Evolutionary conservation across 176 grass and related monocot genomes (phyloP).

Genomic region (Phyllostachys edulis): DNA sequence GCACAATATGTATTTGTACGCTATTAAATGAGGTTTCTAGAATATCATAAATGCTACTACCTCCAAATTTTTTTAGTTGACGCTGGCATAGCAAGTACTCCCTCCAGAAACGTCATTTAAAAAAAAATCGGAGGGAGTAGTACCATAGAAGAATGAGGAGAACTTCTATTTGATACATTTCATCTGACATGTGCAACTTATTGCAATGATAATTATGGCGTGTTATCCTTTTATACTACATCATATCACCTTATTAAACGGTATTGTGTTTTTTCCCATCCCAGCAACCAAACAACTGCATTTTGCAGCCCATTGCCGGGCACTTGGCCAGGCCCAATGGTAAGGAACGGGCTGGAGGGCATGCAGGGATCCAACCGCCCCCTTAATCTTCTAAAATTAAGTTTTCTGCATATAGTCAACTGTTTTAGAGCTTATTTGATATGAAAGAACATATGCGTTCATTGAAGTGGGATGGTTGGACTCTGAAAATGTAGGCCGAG

Average conservation of each 20-base stretch:
- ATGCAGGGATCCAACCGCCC: not conserved
- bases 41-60: not conserved
- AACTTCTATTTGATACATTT: not conserved
- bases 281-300: not conserved
- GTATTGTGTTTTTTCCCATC: not conserved
- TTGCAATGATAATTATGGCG: not conserved
- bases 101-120: too few relatives aligned
- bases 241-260: not conserved
- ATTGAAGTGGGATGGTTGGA: not conserved
- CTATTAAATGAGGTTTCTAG: not conserved
- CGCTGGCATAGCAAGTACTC: too few relatives aligned
- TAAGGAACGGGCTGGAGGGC: not conserved
- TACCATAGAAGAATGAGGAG: not conserved
- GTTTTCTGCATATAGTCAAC: not conserved
- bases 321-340: not conserved
- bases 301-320: not conserved
- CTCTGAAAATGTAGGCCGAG: not conserved
- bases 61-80: too few relatives aligned
- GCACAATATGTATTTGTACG: not conserved
- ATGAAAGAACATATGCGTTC: not conserved
- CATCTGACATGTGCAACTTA: not conserved
- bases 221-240: not conserved
- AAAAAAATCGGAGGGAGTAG: too few relatives aligned
- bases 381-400: not conserved
- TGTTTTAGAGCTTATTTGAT: not conserved